Base-by-base conservation (phyloP, 2,329 filamentous ascomycete species). In the Xylariaceae sp. region DNA sequence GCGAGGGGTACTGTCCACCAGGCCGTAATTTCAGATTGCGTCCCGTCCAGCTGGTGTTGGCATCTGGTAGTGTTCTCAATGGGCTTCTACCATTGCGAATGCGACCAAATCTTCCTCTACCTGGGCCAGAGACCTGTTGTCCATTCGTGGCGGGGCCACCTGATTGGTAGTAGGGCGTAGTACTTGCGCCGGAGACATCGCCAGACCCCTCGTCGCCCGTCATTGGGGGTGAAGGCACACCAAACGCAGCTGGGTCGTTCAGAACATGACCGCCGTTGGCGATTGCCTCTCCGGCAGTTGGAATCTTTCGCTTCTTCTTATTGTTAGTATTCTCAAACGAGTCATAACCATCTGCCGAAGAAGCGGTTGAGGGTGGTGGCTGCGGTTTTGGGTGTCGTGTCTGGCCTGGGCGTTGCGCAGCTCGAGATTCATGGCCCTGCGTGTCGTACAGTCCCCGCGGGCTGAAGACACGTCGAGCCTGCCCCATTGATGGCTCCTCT, bases 281-380 rank as follows among this genome's bases (percentile, higher is more conserved):
- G 3, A 64, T 78, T 12, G 81, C 73, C 55, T 87, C 86, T 15
- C 87, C 86, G 9, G 88, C 89, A 0, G 89, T 89, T 0, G 93
- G 93, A 29, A 98, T 97, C 68, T 98, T 98, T 53, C 93, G 80
- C 66, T 98, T 97, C 72, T 97, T 98, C 68, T 98, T 98, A 63
- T 98, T 98, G 64, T 95, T 97, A 28, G 89, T 95, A 57, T 97
- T 97, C 65, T 98, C 93, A 56, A 96, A 95, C 6, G 89, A 93
- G 64, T 98, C 93, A 63, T 97, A 97, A 12, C 90, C 89, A 62
- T 97, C 91, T 9, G 79, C 71, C 3, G 84, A 85, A 4, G 83
- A 85, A 4, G 79, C 75, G 18, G 83, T 81, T 11, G 87, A 89
- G 33, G 76, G 76, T 37, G 83, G 76, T 17, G 80, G 78, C 33